A percentile compares a stretch with the other conserved stretches of the same genome.
phyloP scores from a whole-genome alignment of 148 eudicot species.

The Bassia scoparia region DNA sequence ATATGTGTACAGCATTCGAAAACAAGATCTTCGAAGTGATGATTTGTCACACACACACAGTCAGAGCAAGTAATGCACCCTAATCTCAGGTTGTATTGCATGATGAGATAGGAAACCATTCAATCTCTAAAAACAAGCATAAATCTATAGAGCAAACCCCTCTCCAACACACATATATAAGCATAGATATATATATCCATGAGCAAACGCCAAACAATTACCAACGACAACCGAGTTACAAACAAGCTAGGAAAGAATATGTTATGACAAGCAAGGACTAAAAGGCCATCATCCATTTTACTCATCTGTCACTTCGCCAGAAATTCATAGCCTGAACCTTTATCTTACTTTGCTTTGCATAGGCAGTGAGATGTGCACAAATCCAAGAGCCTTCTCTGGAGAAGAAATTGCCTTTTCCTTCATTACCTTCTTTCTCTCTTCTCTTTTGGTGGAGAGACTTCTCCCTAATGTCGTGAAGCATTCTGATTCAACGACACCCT shows the following conservation, averaged over 20 bases:
- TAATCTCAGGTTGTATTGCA: not conserved
- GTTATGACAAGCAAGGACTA: not conserved
- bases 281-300: not conserved
- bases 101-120: not conserved
- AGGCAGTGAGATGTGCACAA: constrained; percentile 60
- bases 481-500: constrained; percentile 53
- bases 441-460: constrained; percentile 38
- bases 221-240: constrained; percentile 18
- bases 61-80: too few relatives aligned
- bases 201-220: constrained; percentile 24
- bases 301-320: constrained; percentile 33
- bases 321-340: constrained; percentile 38
- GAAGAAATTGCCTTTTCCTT: constrained; percentile 40
- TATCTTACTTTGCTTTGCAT: constrained; percentile 51
- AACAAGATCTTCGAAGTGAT: not conserved
- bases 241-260: constrained; percentile 22
- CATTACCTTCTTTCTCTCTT: constrained; percentile 37
- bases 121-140: constrained; percentile 5
- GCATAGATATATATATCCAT: not conserved
- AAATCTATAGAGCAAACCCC: not conserved
- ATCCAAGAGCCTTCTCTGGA: constrained; percentile 53
- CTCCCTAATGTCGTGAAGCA: constrained; percentile 61
- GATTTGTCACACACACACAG: too few relatives aligned
- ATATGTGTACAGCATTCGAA: not conserved
- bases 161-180: not conserved